Percentiles rank a stretch among this genome's conserved stretches.
phyloP scores from a whole-genome alignment of 352 stramenopile genomes.

The Phytophthora litchii region DNA sequence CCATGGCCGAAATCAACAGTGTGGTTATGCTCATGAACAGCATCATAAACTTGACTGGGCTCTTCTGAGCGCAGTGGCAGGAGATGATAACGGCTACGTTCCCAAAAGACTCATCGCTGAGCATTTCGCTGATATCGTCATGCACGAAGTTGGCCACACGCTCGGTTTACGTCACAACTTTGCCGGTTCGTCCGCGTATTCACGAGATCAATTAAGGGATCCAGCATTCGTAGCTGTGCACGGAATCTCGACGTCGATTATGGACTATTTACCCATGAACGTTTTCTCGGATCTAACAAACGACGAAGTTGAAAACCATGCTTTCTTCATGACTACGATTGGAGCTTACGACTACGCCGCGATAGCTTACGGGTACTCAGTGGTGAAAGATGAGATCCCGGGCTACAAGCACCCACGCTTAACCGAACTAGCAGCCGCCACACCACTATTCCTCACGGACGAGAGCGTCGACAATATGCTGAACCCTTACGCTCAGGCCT shows the following conservation, averaged over 20 bases:
- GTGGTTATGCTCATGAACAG: slow-evolving; percentile 43
- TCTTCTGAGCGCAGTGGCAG: slow-evolving; percentile 29
- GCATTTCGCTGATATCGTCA: slow-evolving; percentile 79
- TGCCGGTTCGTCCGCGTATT: slow-evolving; percentile 56
- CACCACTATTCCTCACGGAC: slow-evolving; percentile 72
- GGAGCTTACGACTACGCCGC: slow-evolving; percentile 81
- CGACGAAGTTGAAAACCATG: slow-evolving; percentile 39
- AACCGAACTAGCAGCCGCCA: slow-evolving; percentile 41
- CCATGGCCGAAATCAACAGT: slow-evolving; percentile 35
- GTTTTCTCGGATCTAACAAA: slow-evolving; percentile 74
- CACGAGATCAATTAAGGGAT: slow-evolving; percentile 62
- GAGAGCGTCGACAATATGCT: slow-evolving; percentile 46
- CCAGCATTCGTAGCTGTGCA: slow-evolving; percentile 50
- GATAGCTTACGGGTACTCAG: slow-evolving; percentile 87
- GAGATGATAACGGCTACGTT: slow-evolving; percentile 35
- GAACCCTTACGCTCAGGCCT: slow-evolving; percentile 61
- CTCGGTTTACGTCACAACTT: slow-evolving; percentile 91
- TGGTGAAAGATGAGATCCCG: slow-evolving; percentile 49
- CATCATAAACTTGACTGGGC: slow-evolving; percentile 55
- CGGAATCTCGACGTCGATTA: slow-evolving; percentile 72
- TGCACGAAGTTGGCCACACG: slow-evolving; percentile 91
- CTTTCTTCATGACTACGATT: slow-evolving; percentile 75
- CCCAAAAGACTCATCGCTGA: slow-evolving; percentile 64
- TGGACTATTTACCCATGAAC: slow-evolving; percentile 89
- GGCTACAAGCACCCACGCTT: slow-evolving; percentile 50